Base-by-base conservation (phyloP, 2,329 filamentous ascomycete genomes). In the Xylariaceae sp. region DNA sequence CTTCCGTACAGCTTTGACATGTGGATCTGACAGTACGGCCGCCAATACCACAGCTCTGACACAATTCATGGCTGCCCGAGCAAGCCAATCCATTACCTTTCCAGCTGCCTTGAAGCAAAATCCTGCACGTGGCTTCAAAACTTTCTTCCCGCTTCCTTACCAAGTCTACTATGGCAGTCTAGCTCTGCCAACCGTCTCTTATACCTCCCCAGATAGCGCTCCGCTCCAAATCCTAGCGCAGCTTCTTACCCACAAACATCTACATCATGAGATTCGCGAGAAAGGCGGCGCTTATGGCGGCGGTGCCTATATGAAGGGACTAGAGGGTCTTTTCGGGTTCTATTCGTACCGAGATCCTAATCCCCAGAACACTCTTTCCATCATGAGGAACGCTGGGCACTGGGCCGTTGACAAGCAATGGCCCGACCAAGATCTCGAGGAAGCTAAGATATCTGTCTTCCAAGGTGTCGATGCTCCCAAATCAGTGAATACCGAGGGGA, bases 311-410 rank as follows among this genome's bases (percentile, higher is more conserved):
- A 86, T 88, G 42, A 84, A 85, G 21, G 83, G 87, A 0, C 74
- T 96, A 7, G 87, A 89, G 61, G 92, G 92, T 21, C 71, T 95
- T 1, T 97, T 99, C 63, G 90, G 90, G 15, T 95, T 96, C 74
- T 96, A 95, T 74, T 92, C 89, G 42, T 99, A 99, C 78, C 88
- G 94, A 48, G 94, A 99, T 68, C 94, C 94, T 2, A 96, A 97
- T 68, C 92, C 94, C 0, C 78, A 86, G 58, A 96, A 96, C 71
- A 92, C 90, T 0, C 75, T 97, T 61, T 83, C 81, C 52, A 88
- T 96, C 56, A 95, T 96, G 84, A 77, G 80, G 30, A 86, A 87
- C 53, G 88, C 90, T 1, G 94, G 92, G 1, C 76, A 80, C 21
- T 96, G 91, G 84, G 94, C 92, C 0, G 79, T 84, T 10, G 86